Evolutionary conservation across 73 alveolate species (phyloP), one percentile per base, ranked within the genome.

Genomic region (Paramecium caudatum): DNA sequence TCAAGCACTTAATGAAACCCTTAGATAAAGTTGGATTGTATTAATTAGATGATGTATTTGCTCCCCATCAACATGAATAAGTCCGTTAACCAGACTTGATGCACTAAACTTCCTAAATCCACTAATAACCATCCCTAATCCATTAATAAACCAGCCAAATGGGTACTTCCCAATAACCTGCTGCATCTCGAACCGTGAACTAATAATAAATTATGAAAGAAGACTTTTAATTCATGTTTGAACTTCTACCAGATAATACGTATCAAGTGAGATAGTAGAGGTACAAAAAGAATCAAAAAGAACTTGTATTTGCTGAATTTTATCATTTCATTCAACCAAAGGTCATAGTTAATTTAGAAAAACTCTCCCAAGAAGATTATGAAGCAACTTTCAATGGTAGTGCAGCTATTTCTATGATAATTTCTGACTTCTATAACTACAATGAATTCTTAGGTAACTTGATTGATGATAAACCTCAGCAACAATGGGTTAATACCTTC

Each of bases 1-100:
- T 65, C 16, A 36, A 33, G 30, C 10, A 33, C 16, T 23, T 65
- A 12, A 65, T 65, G 83, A 5, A 65, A 65, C n/a, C 27, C 27
- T 65, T 33, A 16, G 47, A 65, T 13, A 15, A 37, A 6, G 68
- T 74, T 41, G 88, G 88, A 0, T 23, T 74, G 3, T 74, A 74
- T 74, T 17, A 36, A 41, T 19, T 74, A 8, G 88, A 74, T 74
- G 88, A 74, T 74, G 45, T 74, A 6, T 74, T 74, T 74, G 88
- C 88, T 74, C 88, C 88, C 16, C 88, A 74, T 45, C 21, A 74
- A 21, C 88, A 74, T 74, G 88, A 74, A 43, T 15, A 37, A 41
- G 19, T 74, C 0, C 15, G 88, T 8, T 39, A 30, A 41, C 49
- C 88, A 9, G 88, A 74, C 12, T 3, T 74, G 8, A 10, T 17